Base-by-base conservation (phyloP, 78 protist species). In the Creolimax fragrantissima region DNA sequence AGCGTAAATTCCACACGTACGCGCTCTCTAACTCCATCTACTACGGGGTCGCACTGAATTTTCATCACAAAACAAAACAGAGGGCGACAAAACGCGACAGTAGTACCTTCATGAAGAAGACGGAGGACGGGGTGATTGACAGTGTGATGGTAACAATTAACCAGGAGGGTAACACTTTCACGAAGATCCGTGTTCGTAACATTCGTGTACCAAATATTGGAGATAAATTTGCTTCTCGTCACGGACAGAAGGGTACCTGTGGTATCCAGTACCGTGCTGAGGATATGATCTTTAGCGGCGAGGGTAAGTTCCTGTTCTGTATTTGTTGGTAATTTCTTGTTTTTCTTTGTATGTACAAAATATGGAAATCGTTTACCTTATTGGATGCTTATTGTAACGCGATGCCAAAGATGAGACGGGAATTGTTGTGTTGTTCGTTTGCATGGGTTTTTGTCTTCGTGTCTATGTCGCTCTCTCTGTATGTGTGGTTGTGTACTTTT, bases 171-270 rank as follows among this genome's bases (percentile, higher is more conserved):
- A 7, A 47, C 92, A 85, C 66, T 89, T 97, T 98, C 88, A 94
- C 93, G 90, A 99, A 98, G 95, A 98, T 98, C 36, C 95, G 99
- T 5, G 95, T 98, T 47, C 96, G 99, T 17, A 47, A 93, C 7
- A 58, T 96, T 41, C 95, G 99, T 39, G 95, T 97, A 7, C 99
- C 99, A 7, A 98, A 98, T 58, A 97, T 99, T 39, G 99, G 99
- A 35, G 99, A 99, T 96, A 99, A 99, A 96, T 99, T 99, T 90
- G 97, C 99, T 41, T 94, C 98, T 2, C 98, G 99, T 24, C 99
- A 99, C 96, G 99, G 99, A n/a, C 99, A 99, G 94, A 99, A 99
- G 95, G 99, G 99, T 32, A 98, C 99, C 5, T 90, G 95, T 88
- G 99, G 99, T 86, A 98, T 99, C 94, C 83, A 96, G 35, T 98